A percentile compares a stretch with the other conserved stretches of the same genome.
Evolutionary conservation across 345 rosid species (phyloP).

Genomic region (Tarenaya hassleriana): DNA sequence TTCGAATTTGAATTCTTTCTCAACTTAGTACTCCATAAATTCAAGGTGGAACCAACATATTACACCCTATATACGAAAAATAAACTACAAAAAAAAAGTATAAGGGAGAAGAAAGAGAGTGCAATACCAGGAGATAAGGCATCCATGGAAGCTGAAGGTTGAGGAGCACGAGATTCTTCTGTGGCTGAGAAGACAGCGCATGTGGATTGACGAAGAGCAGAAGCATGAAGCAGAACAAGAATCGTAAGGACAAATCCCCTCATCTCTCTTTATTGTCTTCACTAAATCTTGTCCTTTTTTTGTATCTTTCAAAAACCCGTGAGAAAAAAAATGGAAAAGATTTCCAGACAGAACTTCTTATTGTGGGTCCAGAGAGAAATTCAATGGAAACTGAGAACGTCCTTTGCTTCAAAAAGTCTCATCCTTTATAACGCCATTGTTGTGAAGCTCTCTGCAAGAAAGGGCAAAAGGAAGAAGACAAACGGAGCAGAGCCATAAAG

Average conservation of each 20-base stretch:
- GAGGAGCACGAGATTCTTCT: slow-evolving; percentile 30
- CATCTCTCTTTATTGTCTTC: slow-evolving; percentile 24
- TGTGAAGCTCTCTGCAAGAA: slow-evolving; percentile 21
- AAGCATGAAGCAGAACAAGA: slow-evolving; percentile 34
- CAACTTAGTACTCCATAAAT: not conserved
- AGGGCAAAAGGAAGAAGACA: slow-evolving; percentile 28
- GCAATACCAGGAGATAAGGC: slow-evolving; percentile 60
- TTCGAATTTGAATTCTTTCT: slow-evolving; percentile 4
- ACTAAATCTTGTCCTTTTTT: not conserved
- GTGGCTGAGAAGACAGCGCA: slow-evolving; percentile 37
- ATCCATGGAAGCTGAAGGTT: slow-evolving; percentile 45
- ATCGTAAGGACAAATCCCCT: slow-evolving; percentile 34
- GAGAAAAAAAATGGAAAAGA: slow-evolving; percentile 2
- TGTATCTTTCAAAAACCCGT: slow-evolving; percentile 13
- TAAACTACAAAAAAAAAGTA: no score
- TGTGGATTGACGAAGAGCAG: slow-evolving; percentile 32
- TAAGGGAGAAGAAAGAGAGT: not conserved
- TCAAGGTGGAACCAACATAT: not conserved
- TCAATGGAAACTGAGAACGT: slow-evolving; percentile 20
- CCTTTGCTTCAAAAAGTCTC: slow-evolving; percentile 18
- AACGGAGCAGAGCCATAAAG: slow-evolving; percentile 17
- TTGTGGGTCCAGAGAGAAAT: slow-evolving; percentile 7
- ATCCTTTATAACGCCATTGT: slow-evolving; percentile 16
- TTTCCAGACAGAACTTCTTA: slow-evolving; percentile 4
- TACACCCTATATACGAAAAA: no score